Conservation (phyloP, 805 yeast genomes). For the Komagataella phaffii region DNA sequence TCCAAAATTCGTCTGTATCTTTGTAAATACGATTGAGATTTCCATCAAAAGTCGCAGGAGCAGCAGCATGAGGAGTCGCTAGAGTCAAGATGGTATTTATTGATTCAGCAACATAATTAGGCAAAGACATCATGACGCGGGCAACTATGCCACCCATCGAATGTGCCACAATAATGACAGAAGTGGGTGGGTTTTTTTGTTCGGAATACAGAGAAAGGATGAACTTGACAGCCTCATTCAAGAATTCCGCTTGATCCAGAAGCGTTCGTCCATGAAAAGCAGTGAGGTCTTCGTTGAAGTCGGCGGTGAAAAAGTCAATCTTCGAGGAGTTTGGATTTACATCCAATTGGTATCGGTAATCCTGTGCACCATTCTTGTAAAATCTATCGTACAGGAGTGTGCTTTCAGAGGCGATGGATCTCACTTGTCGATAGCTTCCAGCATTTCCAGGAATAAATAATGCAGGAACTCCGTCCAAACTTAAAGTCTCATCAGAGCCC, state of each 20-base stretch:
- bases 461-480: constrained; percentile 66
- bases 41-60: constrained; percentile 90
- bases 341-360: constrained; percentile 10
- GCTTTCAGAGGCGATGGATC: constrained; percentile 83
- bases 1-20: constrained; percentile 71
- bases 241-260: constrained; percentile 85
- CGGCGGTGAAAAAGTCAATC: constrained; percentile 82
- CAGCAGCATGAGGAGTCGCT: constrained; percentile 84
- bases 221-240: constrained; percentile 76
- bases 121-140: constrained; percentile 67
- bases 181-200: constrained; percentile 18
- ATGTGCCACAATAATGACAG: constrained; percentile 77
- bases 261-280: constrained; percentile 93
- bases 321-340: constrained; percentile 23
- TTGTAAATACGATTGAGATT: constrained; percentile 68
- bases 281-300: constrained; percentile 90
- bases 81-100: constrained; percentile 76
- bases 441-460: constrained; percentile 96
- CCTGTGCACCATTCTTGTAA: constrained; percentile 2
- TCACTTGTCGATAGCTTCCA: constrained; percentile 79
- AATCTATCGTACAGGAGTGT: constrained; percentile 38
- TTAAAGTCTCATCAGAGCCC: constrained; percentile 13
- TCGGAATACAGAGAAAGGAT: constrained; percentile 55
- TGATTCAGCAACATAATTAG: constrained; percentile 58
- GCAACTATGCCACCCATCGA: constrained; percentile 98